Conservation (phyloP, 129 eudicot species). For the Saposhnikovia divaricata region DNA sequence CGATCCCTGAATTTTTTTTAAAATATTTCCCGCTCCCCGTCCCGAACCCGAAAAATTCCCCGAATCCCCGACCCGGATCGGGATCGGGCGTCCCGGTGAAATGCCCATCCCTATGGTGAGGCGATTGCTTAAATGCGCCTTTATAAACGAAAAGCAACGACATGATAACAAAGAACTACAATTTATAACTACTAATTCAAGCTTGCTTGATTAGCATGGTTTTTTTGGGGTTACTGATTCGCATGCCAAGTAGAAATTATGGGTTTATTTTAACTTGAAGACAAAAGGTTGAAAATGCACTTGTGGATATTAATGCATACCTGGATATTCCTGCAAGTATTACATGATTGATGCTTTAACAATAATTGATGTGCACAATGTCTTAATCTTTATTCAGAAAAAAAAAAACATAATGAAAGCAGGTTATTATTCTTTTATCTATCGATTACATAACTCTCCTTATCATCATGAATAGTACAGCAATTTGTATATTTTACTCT, state of each 20-base stretch:
- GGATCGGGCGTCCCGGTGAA: no score
- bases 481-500: background rate
- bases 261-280: background rate
- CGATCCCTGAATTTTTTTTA: no score
- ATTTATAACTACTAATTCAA: background rate
- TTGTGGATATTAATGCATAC: background rate
- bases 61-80: no score
- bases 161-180: background rate
- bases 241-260: background rate
- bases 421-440: background rate
- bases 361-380: background rate
- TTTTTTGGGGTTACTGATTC: background rate
- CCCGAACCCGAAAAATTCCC: no score
- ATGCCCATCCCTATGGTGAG: no score
- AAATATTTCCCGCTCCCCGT: no score
- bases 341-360: background rate
- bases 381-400: background rate
- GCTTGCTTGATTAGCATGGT: background rate
- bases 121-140: background rate
- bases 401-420: background rate
- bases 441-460: background rate
- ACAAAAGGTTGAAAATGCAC: background rate
- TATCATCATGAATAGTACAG: background rate
- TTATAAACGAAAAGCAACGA: background rate
- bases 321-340: background rate